Percentiles rank a stretch among this genome's conserved stretches.
Evolutionary conservation across 1,284 basidiomycete species (phyloP).

Genomic region (Boletus subluridellus): DNA sequence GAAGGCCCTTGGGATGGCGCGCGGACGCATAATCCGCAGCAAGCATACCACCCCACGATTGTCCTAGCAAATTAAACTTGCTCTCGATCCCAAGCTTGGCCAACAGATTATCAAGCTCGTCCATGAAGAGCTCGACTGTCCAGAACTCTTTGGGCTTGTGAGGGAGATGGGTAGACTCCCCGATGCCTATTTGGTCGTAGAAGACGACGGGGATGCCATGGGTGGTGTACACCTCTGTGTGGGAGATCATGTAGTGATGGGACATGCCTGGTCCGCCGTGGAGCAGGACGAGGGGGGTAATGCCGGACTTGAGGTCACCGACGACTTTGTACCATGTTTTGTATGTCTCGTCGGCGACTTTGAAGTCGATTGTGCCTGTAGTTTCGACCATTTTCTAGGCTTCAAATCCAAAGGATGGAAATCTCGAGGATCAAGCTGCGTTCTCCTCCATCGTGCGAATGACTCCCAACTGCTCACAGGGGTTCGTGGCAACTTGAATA

Average conservation of each 20-base stretch:
- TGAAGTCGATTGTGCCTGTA: slow-evolving; percentile 25
- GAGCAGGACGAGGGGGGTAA: slow-evolving; percentile 34
- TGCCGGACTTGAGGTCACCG: slow-evolving; percentile 28
- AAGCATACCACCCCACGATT: slow-evolving; percentile 34
- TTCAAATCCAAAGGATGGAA: too few species aligned
- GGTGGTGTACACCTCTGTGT: slow-evolving; percentile 10
- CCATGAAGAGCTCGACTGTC: slow-evolving; percentile 27
- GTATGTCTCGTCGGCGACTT: slow-evolving; percentile 24
- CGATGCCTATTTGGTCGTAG: slow-evolving; percentile 32
- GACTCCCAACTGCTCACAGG: neutral
- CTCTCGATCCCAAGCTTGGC: slow-evolving; percentile 15
- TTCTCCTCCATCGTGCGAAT: neutral
- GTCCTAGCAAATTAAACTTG: slow-evolving; percentile 26
- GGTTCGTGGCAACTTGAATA: neutral
- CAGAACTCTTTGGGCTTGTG: slow-evolving; percentile 26
- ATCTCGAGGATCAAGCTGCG: neutral
- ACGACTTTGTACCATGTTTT: slow-evolving; percentile 36
- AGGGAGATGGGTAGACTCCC: slow-evolving; percentile 23
- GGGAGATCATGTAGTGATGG: slow-evolving; percentile 23
- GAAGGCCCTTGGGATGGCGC: slow-evolving; percentile 22
- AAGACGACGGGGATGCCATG: slow-evolving; percentile 28
- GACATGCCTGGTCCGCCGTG: slow-evolving; percentile 38
- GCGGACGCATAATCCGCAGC: slow-evolving; percentile 17
- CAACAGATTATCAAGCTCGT: slow-evolving; percentile 29
- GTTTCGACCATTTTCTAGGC: slow-evolving; percentile 16